Evolutionary conservation across 2,329 filamentous ascomycete genomes (phyloP).

Genomic region (Exophiala oligosperma): DNA sequence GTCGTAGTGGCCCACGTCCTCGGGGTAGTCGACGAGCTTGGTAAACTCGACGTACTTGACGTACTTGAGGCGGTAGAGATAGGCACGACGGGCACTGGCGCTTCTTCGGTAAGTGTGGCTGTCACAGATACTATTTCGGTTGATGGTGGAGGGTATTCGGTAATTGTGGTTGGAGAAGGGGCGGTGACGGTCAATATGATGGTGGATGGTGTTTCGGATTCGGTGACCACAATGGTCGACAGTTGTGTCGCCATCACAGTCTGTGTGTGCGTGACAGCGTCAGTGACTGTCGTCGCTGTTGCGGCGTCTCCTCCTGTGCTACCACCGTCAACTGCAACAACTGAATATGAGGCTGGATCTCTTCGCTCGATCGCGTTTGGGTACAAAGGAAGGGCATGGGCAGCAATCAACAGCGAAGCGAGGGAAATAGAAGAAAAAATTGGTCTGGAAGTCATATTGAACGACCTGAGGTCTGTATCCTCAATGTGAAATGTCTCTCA

Average conservation of each 20-base stretch:
- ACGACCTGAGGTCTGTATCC: background rate
- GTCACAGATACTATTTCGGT: slow-evolving; percentile 14
- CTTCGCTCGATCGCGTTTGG: slow-evolving; percentile 16
- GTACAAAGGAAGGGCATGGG: slow-evolving; percentile 15
- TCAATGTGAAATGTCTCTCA: background rate
- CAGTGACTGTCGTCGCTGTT: slow-evolving; percentile 28
- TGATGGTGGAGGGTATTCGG: slow-evolving; percentile 14
- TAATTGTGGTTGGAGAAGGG: slow-evolving; percentile 20
- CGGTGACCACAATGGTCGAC: slow-evolving; percentile 27
- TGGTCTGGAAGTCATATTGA: slow-evolving; percentile 16
- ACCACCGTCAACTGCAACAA: slow-evolving; percentile 36
- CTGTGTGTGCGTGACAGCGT: slow-evolving; percentile 28
- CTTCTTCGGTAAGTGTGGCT: slow-evolving; percentile 1
- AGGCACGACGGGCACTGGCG: background rate
- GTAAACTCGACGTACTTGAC: background rate
- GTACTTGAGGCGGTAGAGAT: background rate
- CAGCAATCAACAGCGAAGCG: slow-evolving; percentile 13
- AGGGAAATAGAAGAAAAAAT: slow-evolving; percentile 7
- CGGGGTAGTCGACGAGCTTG: background rate
- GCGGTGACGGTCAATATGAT: slow-evolving; percentile 26
- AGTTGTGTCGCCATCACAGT: slow-evolving; percentile 33
- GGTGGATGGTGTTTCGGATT: slow-evolving; percentile 25
- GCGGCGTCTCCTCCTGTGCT: slow-evolving; percentile 24
- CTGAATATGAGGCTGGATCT: slow-evolving; percentile 32
- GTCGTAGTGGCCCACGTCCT: background rate